Evolutionary conservation across 108 stramenopile species (phyloP), one percentile per base, ranked within the genome.

Genomic region (Schizochytrium sp.): DNA sequence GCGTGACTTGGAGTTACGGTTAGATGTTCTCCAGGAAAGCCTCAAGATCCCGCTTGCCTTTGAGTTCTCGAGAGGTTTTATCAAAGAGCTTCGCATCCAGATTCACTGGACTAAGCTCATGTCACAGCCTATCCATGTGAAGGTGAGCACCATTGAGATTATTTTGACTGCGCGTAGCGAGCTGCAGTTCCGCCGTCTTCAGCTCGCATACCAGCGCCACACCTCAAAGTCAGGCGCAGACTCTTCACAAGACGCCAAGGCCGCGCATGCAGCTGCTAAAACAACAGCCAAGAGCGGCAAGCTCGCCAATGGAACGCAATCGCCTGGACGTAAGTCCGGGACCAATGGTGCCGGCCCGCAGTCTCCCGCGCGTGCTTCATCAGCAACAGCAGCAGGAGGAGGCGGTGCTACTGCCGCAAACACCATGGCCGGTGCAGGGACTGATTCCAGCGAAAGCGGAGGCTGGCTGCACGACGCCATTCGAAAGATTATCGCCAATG

Each of bases 41-140:
- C 88, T 90, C 23, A 88, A 90, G 41, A 91, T 91, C 72, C 90
- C 90, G 18, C 89, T 90, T 12, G 88, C 90, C 88, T 91, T 90
- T 57, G 91, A 91, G 8, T 90, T 91, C 57, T 91, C 91, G 72
- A 90, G 91, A 71, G 91, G 91, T 16, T 91, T 90, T 10, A 91
- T 91, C 89, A 91, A 90, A 29, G 90, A 91, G 90, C 90, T 91
- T 28, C 88, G 91, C 29, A 91, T 91, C 43, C 90, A 91, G 69
- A 90, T 91, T n/a, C 91, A 90, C 5, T 91, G 91, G 91, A 91
- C 90, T 0, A 90, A 90, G 88, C 90, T 91, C 25, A 87, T 88
- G 69, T 91, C 91, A n/a, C 90, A 90, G 44, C 90, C 91, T 18
- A 90, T 91, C 16, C 88, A 91, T 69, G 58, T 91, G 16, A 91